Percentiles rank a stretch among this genome's conserved stretches.
These are phyloP conservation scores for Fragosphaeria purpurea DNA, from an alignment of 2,329 filamentous ascomycete genomes.

Conservation along the genomic window DNA sequence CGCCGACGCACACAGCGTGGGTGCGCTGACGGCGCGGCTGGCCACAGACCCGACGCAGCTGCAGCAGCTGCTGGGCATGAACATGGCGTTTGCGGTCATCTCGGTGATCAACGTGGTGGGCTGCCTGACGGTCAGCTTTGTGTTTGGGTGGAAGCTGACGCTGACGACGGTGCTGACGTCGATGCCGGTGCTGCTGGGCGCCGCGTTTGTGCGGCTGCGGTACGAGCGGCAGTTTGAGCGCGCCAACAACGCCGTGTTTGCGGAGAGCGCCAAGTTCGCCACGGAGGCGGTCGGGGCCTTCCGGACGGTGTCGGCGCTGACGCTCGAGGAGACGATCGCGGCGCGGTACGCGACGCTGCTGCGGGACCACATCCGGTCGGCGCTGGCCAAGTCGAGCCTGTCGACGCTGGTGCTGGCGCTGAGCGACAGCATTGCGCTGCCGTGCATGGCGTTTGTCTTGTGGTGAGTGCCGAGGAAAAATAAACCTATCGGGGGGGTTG, in stretches of 20 bases:
- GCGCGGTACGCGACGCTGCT: conserved; percentile 52
- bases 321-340: conserved; percentile 57
- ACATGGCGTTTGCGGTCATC: conserved; percentile 53
- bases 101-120: conserved; percentile 57
- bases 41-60: conserved; percentile 48
- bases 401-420: conserved; percentile 58
- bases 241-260: conserved; percentile 58
- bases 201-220: conserved; percentile 41
- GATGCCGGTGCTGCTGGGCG: conserved; percentile 37
- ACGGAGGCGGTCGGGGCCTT: conserved; percentile 66
- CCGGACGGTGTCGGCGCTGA: conserved; percentile 60
- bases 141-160: conserved; percentile 68
- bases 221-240: conserved; percentile 56
- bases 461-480: conserved; percentile 26
- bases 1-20: conserved; percentile 47
- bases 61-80: conserved; percentile 52
- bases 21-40: conserved; percentile 47
- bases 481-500: too few species aligned
- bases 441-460: conserved; percentile 53
- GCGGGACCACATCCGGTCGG: conserved; percentile 44
- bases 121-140: conserved; percentile 55
- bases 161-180: conserved; percentile 53
- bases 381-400: conserved; percentile 51
- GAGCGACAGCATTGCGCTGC: conserved; percentile 56
- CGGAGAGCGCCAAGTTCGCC: conserved; percentile 63